phyloP scores from a whole-genome alignment of 1,284 basidiomycete species.

The Ustilago loliicola region DNA sequence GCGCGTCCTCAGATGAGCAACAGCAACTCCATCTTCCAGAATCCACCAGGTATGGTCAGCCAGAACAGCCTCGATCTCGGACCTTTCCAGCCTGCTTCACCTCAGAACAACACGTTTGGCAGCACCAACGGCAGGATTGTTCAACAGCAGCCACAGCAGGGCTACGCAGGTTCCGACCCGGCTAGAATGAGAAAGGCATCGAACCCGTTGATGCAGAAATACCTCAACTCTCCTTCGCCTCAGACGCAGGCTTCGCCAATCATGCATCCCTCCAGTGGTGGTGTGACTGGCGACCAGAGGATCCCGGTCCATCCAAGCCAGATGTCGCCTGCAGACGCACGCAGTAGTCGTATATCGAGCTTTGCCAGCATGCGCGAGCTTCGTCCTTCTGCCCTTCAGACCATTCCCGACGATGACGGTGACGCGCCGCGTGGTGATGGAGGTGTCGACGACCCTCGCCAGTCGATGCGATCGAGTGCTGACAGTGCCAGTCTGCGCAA shows the following conservation, averaged over 20 bases:
- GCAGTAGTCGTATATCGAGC: slow-evolving; percentile 27
- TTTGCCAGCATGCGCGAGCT: slow-evolving; percentile 36
- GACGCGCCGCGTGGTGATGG: neutral
- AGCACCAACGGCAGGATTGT: slow-evolving; percentile 24
- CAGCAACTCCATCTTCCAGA: slow-evolving; percentile 41
- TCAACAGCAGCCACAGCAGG: slow-evolving; percentile 25
- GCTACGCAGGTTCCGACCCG: slow-evolving; percentile 5
- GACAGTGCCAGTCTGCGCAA: slow-evolving; percentile 33
- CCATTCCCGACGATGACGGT: slow-evolving; percentile 38
- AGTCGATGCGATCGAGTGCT: slow-evolving; percentile 25
- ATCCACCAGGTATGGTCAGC: slow-evolving; percentile 58
- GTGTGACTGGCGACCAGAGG: slow-evolving; percentile 13
- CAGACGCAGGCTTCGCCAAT: slow-evolving; percentile 39
- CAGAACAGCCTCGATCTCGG: slow-evolving; percentile 62
- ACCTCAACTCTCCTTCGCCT: slow-evolving; percentile 45
- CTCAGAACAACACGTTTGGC: slow-evolving; percentile 18
- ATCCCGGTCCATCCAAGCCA: slow-evolving; percentile 1
- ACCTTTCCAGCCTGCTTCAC: slow-evolving; percentile 59
- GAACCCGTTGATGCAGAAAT: slow-evolving; percentile 47
- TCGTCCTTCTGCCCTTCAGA: slow-evolving; percentile 22
- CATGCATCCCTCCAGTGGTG: slow-evolving; percentile 5
- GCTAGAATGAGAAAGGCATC: slow-evolving; percentile 37
- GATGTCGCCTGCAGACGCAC: slow-evolving; percentile 4
- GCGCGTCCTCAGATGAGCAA: slow-evolving; percentile 16
- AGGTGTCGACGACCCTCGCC: slow-evolving; percentile 17